Evolutionary conservation across 176 grass and related monocot species (phyloP), one percentile per base, ranked within the genome.

Genomic region (Oryza coarctata): DNA sequence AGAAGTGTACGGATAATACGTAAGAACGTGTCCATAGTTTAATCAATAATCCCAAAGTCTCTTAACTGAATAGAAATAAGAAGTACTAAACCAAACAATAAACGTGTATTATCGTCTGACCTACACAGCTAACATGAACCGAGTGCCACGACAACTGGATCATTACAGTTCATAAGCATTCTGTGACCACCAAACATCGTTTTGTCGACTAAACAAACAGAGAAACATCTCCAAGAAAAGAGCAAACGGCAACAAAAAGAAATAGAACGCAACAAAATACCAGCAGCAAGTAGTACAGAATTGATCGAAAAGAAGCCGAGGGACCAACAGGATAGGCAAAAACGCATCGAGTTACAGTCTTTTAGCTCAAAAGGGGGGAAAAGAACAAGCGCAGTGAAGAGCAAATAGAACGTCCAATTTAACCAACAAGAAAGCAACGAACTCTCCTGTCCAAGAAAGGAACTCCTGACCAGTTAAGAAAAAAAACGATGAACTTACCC

Each of bases 1-100:
- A 66, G 17, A 73, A 82, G 14, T 73, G 73, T 78, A 86, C 73
- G 58, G 78, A 78, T 8, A 58, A 49, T 63, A 73, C 4, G 78
- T 9, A 78, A 78, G 13, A 26, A 60, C 18, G 66, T 6, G 33
- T 12, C 5, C 27, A 45, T 36, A 82, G 38, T 72, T 77, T 68
- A 69, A 73, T 78, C 64, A 26, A 69, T 64, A 89, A 71, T 41
- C 43, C 71, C 23, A 35, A 60, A 68, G 62, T 89, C 58, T 60
- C 13, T 85, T 85, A 55, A 71, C 68, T 31, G 40, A 69, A 69
- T 8, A 74, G 10, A 70, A 63, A 70, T 22, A 29, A 33, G 52
- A 84, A 74, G 49, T 75, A 80, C 9, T 64, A 82, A 82, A 82
- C 43, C 7, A 28, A 82, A 67, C 36, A 78, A 74, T 78, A 68